A percentile compares a stretch with the other conserved stretches of the same genome.
phyloP scores from a whole-genome alignment of 1,284 basidiomycete genomes.

The Fomitopsis palustris region DNA sequence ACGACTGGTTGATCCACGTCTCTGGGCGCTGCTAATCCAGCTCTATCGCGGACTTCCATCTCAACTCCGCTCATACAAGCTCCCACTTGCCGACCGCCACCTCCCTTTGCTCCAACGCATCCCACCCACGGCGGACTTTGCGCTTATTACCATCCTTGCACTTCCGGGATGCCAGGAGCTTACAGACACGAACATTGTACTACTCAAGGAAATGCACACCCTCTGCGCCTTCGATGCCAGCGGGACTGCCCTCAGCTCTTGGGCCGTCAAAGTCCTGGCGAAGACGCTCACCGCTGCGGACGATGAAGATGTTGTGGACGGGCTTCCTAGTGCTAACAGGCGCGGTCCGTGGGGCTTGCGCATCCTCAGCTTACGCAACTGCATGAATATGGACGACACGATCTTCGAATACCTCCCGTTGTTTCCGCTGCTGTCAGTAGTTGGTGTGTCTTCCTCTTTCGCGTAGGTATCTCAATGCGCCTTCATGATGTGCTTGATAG shows the following conservation, averaged over 20 bases:
- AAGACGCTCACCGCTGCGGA: slow-evolving; percentile 25
- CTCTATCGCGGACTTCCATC: slow-evolving; percentile 51
- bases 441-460: slow-evolving; percentile 36
- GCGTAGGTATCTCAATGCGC: background rate
- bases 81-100: slow-evolving; percentile 51
- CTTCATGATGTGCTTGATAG: slow-evolving; percentile 28
- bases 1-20: slow-evolving; percentile 43
- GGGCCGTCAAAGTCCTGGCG: slow-evolving; percentile 42
- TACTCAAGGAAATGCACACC: slow-evolving; percentile 46
- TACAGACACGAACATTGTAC: slow-evolving; percentile 49
- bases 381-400: slow-evolving; percentile 38
- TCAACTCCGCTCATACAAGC: slow-evolving; percentile 36
- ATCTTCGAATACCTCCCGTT: slow-evolving; percentile 36
- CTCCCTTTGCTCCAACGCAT: slow-evolving; percentile 57
- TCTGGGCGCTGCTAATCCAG: slow-evolving; percentile 62
- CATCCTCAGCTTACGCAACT: slow-evolving; percentile 48
- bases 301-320: slow-evolving; percentile 8
- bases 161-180: slow-evolving; percentile 49
- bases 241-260: slow-evolving; percentile 44
- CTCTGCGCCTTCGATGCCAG: slow-evolving; percentile 62
- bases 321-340: slow-evolving; percentile 8
- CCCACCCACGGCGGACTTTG: slow-evolving; percentile 48
- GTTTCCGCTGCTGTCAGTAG: slow-evolving; percentile 52
- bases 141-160: slow-evolving; percentile 59
- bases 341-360: slow-evolving; percentile 57